Evolutionary conservation across 1,139 yeast genomes (phyloP), one percentile per base, ranked within the genome.

Genomic region (Yamadazyma diddensiae): DNA sequence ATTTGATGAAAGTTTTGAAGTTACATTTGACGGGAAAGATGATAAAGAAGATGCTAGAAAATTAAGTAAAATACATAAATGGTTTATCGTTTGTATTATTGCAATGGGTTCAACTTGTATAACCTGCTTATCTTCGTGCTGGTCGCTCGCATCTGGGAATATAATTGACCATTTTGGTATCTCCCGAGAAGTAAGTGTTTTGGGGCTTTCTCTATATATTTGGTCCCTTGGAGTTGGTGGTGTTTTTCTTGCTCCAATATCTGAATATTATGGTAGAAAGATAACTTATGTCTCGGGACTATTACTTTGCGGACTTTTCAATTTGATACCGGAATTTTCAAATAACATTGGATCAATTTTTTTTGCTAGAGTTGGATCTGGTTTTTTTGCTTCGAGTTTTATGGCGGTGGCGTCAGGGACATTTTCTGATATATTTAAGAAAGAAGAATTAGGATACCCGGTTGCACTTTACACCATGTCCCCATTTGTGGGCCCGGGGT

Each of bases 401-500:
- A 52, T 61, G 59, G 49, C 62, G n/a, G 66, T 60, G 8, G 65
- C 64, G 2, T 47, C 57, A 10, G 65, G 65, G 15, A 49, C 65
- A 1, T 57, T 60, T 39, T 46, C 65, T 5, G 67, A 61, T 47
- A 41, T 61, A 14, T 60, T 58, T 42, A 41, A 44, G 15, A 49
- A 50, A 28, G 52, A 56, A 21, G 54, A 59, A 30, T 43, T 60
- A 18, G 49, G 50, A 5, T 43, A 45, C 21, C 57, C 66, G 0
- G 40, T 61, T 29, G 49, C 60, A 3, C 34, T 61, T 15, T 61
- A 59, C 35, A 53, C 65, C 2, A 48, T 49, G 19, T 51, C 59
- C 5, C 65, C 65, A 5, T 59, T 60, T 33, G 46, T 55, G 21
- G 66, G 65, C 0, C 65, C 66, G 1, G 61, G 62, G 0, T 26